Evolutionary conservation across 495 filamentous ascomycete species (phyloP).

Genomic region (Lindgomyces ingoldianus): DNA sequence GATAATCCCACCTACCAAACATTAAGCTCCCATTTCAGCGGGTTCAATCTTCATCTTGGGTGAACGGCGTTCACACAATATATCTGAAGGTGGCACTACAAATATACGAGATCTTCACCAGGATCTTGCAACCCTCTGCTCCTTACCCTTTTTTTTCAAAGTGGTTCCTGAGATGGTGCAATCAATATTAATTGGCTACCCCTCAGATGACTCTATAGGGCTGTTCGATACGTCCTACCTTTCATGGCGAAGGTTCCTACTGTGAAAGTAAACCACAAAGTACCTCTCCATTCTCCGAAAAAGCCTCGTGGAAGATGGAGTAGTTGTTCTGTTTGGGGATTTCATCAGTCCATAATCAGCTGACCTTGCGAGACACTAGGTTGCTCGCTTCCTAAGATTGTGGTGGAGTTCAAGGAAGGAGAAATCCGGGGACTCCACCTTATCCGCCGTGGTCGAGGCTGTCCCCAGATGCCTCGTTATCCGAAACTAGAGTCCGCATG

Average conservation of each 20-base stretch:
- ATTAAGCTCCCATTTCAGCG: not conserved
- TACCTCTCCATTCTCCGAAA: no score
- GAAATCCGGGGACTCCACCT: slow-evolving; percentile 2
- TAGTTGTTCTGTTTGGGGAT: not conserved
- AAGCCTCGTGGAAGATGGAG: no score
- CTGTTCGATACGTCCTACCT: not conserved
- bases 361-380: not conserved
- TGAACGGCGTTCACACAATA: not conserved
- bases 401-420: not conserved
- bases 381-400: not conserved
- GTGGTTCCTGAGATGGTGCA: not conserved
- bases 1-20: slow-evolving; percentile 2
- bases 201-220: not conserved
- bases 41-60: not conserved
- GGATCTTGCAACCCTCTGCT: not conserved
- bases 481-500: slow-evolving; percentile 5
- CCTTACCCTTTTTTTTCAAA: not conserved
- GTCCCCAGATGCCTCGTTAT: slow-evolving; percentile 3
- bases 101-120: not conserved
- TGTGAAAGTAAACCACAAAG: no score
- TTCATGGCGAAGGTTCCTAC: no score
- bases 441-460: not conserved
- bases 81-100: not conserved
- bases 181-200: slow-evolving; percentile 2
- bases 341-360: not conserved